A percentile compares a stretch with the other conserved stretches of the same genome.
Evolutionary conservation across 2,329 filamentous ascomycete genomes (phyloP).

Genomic region (Fusarium ambrosium): DNA sequence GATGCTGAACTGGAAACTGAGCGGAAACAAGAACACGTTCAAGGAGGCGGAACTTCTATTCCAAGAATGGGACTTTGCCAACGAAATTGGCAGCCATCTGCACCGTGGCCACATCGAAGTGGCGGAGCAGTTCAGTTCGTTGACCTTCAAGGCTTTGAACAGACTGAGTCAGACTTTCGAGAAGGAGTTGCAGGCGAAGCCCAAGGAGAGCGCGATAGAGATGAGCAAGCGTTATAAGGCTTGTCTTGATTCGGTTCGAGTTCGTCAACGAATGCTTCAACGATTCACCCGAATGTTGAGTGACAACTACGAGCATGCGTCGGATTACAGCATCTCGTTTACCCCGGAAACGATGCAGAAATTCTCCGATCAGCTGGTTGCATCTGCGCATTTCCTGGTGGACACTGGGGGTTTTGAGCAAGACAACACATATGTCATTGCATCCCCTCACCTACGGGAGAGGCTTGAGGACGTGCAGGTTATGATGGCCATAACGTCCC

Average conservation of each 20-base stretch:
- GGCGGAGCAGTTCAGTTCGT: conserved; percentile 94
- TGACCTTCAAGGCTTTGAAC: conserved; percentile 93
- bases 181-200: conserved; percentile 85
- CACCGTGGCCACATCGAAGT: conserved; percentile 96
- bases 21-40: conserved; percentile 98
- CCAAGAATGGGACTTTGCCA: conserved; percentile 98
- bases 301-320: conserved; percentile 95
- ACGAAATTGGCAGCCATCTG: conserved; percentile 91
- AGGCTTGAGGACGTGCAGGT: conserved; percentile 86
- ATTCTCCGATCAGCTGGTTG: conserved; percentile 83
- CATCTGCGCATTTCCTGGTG: conserved; percentile 89
- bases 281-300: conserved; percentile 92
- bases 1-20: conserved; percentile 97
- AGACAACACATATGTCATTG: conserved; percentile 85
- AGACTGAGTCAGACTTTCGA: conserved; percentile 93
- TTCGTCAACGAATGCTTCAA: conserved; percentile 95
- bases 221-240: conserved; percentile 99
- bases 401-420: conserved; percentile 78
- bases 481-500: conserved; percentile 79
- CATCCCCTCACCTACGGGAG: conserved; percentile 81
- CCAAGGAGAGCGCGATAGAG: conserved; percentile 85
- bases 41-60: conserved; percentile 98
- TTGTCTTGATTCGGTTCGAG: conserved; percentile 93
- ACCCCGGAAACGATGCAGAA: conserved; percentile 76
- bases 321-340: conserved; percentile 90